A percentile compares a stretch with the other conserved stretches of the same genome.
These are phyloP conservation scores for Ustilago esculenta DNA, from an alignment of 1,284 basidiomycete species.

Conservation along the genomic window DNA sequence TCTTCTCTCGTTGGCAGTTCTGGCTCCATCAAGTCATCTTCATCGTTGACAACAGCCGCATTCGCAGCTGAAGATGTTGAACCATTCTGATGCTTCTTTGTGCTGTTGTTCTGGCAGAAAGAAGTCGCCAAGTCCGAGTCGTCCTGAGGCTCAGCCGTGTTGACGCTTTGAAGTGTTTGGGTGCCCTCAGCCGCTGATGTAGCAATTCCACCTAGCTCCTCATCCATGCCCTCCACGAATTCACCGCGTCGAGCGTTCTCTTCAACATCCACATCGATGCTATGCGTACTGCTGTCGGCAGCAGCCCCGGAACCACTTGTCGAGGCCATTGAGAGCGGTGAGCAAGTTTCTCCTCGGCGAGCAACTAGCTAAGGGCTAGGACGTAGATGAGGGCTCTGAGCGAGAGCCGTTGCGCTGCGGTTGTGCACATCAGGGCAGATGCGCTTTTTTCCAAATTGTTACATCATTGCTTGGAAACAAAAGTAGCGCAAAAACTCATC, in stretches of 20 bases:
- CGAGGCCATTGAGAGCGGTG: conserved; percentile 26
- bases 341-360: too few species aligned
- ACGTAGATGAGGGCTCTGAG: too few species aligned
- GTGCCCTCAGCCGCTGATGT: conserved; percentile 14
- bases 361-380: too few species aligned
- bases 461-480: too few species aligned
- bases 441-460: conserved; percentile 2
- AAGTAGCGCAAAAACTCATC: background rate
- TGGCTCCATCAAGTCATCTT: conserved; percentile 34
- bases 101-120: conserved; percentile 21
- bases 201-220: conserved; percentile 14
- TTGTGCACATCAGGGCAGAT: background rate
- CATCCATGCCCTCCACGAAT: conserved; percentile 5
- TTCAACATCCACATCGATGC: conserved; percentile 17
- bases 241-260: conserved; percentile 3
- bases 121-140: conserved; percentile 26
- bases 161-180: conserved; percentile 23
- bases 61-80: conserved; percentile 2
- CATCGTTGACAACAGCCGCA: conserved; percentile 7
- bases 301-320: conserved; percentile 10
- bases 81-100: conserved; percentile 13
- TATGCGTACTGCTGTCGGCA: conserved; percentile 6
- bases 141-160: conserved; percentile 8
- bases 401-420: too few species aligned
- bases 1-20: conserved; percentile 23